Evolutionary conservation across 805 yeast genomes (phyloP).

Genomic region (Wickerhamomyces mucosus): DNA sequence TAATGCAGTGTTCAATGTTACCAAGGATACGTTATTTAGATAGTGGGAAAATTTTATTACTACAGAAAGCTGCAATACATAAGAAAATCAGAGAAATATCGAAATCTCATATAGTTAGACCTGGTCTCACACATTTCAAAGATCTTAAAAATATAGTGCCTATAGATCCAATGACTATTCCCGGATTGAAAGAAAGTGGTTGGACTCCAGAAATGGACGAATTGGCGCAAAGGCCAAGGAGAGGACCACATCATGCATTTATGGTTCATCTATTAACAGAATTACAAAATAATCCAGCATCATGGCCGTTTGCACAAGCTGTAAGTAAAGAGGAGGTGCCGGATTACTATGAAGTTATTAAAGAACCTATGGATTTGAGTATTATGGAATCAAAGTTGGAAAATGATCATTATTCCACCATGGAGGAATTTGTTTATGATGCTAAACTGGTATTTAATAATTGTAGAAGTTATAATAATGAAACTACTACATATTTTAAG

Average conservation of each 20-base stretch:
- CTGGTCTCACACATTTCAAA: conserved; percentile 70
- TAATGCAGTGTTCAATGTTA: conserved; percentile 95
- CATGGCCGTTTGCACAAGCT: conserved; percentile 96
- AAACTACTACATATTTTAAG: conserved; percentile 88
- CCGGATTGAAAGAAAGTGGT: conserved; percentile 89
- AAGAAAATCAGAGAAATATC: conserved; percentile 74
- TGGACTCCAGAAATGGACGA: conserved; percentile 99
- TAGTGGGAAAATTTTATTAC: conserved; percentile 70
- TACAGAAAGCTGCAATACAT: conserved; percentile 88
- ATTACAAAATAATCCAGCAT: conserved; percentile 87
- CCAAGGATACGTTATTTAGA: conserved; percentile 86
- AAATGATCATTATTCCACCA: conserved; percentile 80
- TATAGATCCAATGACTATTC: conserved; percentile 76
- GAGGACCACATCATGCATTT: conserved; percentile 89
- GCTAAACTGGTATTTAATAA: conserved; percentile 79
- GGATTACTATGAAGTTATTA: conserved; percentile 91
- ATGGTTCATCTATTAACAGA: conserved; percentile 87
- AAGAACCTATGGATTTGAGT: conserved; percentile 95
- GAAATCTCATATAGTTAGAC: conserved; percentile 68
- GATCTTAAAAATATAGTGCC: conserved; percentile 35
- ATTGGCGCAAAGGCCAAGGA: conserved; percentile 85
- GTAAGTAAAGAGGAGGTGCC: conserved; percentile 92
- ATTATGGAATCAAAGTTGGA: conserved; percentile 94
- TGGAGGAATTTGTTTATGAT: conserved; percentile 89
- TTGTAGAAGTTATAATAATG: conserved; percentile 89